Conservation (phyloP, 495 filamentous ascomycete genomes). For the Neurospora hispaniola region DNA sequence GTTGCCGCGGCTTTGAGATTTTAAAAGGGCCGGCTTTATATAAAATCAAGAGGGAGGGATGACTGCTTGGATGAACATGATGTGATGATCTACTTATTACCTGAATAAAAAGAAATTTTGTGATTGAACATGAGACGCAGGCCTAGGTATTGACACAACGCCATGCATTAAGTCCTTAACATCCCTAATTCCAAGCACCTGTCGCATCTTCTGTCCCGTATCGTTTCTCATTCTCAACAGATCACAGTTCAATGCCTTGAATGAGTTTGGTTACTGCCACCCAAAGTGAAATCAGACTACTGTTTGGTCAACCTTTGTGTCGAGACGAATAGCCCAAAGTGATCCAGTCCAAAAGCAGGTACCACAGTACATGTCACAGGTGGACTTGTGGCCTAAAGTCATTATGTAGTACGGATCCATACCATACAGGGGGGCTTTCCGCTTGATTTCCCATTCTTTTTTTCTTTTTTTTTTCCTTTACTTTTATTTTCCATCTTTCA, state of each 20-base stretch:
- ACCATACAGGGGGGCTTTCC: neutral
- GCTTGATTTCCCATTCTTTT: neutral
- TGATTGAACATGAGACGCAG: neutral
- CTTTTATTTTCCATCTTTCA: neutral
- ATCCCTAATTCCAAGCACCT: neutral
- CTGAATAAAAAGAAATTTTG: neutral
- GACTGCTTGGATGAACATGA: neutral
- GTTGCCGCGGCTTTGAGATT: neutral
- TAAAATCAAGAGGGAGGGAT: neutral
- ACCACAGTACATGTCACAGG: neutral
- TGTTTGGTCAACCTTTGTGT: neutral
- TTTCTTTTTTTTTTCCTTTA: neutral
- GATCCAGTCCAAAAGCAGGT: neutral
- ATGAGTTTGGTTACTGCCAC: neutral
- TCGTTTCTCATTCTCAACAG: neutral
- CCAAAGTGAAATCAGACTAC: neutral
- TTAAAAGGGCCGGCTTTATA: neutral
- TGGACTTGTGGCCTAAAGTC: neutral
- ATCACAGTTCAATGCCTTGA: neutral
- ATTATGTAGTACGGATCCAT: neutral
- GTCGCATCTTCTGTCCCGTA: neutral
- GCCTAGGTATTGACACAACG: neutral
- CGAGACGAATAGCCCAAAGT: neutral
- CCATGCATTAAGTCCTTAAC: neutral
- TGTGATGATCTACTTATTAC: neutral